These are phyloP conservation scores for Nicotiana benthamiana DNA, from an alignment of 257 asterid species.

Conservation along the genomic window DNA sequence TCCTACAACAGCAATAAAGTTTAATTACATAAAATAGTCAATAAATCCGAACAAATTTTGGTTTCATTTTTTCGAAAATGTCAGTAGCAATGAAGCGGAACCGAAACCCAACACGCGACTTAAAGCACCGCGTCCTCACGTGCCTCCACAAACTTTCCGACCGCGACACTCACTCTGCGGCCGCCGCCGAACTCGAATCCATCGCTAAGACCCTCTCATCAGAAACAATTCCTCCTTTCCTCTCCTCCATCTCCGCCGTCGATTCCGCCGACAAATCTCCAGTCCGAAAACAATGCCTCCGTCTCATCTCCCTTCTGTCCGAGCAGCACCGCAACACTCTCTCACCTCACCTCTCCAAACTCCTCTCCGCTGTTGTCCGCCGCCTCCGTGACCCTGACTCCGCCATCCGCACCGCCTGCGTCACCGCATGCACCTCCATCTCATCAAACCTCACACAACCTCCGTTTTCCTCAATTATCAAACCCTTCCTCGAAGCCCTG, in stretches of 20 bases:
- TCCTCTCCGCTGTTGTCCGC: constrained; percentile 61
- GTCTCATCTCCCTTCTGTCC: constrained; percentile 53
- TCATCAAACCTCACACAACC: constrained; percentile 49
- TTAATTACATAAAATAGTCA: constrained; percentile 13
- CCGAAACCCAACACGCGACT: constrained; percentile 56
- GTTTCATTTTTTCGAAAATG: constrained; percentile 22
- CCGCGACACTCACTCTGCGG: constrained; percentile 73
- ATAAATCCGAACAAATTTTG: constrained; percentile 24
- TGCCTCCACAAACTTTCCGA: constrained; percentile 92
- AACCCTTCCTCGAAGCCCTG: constrained; percentile 57
- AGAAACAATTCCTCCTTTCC: constrained; percentile 47
- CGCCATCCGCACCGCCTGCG: constrained; percentile 60
- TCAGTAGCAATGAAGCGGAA: constrained; percentile 26
- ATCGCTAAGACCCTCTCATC: constrained; percentile 52
- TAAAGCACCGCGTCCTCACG: constrained; percentile 72
- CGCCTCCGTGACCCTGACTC: constrained; percentile 76
- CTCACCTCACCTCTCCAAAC: constrained; percentile 56
- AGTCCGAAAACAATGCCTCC: constrained; percentile 70
- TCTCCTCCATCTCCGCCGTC: constrained; percentile 68
- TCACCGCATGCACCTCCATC: constrained; percentile 53
- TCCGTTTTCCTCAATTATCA: constrained; percentile 45
- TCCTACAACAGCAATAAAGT: not conserved
- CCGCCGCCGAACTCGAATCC: constrained; percentile 72
- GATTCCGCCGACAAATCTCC: constrained; percentile 76
- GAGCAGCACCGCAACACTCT: constrained; percentile 54